Percentiles rank a stretch among this genome's conserved stretches.
Evolutionary conservation across 2,329 filamentous ascomycete genomes (phyloP).

Genomic region (Domatiomyces globalis): DNA sequence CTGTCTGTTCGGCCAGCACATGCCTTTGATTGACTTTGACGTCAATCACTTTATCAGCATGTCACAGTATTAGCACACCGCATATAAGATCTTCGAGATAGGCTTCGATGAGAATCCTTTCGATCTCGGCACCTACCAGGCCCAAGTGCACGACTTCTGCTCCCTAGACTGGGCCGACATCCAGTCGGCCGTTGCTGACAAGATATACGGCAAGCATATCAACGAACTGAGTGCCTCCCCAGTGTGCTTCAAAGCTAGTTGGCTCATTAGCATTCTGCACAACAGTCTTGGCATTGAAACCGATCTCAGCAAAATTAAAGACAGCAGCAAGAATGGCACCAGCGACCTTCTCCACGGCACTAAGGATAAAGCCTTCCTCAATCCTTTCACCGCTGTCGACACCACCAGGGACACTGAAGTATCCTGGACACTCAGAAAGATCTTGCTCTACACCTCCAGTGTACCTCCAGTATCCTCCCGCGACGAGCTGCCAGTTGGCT

Average conservation of each 20-base stretch:
- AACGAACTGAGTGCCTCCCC: constrained; percentile 61
- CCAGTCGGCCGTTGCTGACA: constrained; percentile 45
- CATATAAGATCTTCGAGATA: constrained; percentile 78
- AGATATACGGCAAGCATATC: constrained; percentile 64
- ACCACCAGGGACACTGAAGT: constrained; percentile 86
- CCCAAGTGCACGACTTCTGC: constrained; percentile 73
- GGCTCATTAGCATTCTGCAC: constrained; percentile 92
- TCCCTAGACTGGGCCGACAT: constrained; percentile 69
- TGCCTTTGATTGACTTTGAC: constrained; percentile 89
- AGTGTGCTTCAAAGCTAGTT: constrained; percentile 95
- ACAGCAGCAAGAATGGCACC: constrained; percentile 52
- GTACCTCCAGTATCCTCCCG: constrained; percentile 48
- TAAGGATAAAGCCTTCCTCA: constrained; percentile 60
- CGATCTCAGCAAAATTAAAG: constrained; percentile 27
- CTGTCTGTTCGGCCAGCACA: constrained; percentile 79
- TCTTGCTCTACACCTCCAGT: constrained; percentile 88
- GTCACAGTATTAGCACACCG: constrained; percentile 98
- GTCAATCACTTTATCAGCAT: constrained; percentile 97
- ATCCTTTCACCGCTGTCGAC: constrained; percentile 83
- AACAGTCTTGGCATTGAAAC: constrained; percentile 82
- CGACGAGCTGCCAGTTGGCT: constrained; percentile 64
- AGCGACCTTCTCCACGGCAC: constrained; percentile 38
- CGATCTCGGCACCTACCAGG: constrained; percentile 79
- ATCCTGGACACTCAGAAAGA: constrained; percentile 94
- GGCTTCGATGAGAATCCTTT: constrained; percentile 66